Conservation (phyloP, 2,329 filamentous ascomycete genomes). For the Aspergillus pseudotamarii region DNA sequence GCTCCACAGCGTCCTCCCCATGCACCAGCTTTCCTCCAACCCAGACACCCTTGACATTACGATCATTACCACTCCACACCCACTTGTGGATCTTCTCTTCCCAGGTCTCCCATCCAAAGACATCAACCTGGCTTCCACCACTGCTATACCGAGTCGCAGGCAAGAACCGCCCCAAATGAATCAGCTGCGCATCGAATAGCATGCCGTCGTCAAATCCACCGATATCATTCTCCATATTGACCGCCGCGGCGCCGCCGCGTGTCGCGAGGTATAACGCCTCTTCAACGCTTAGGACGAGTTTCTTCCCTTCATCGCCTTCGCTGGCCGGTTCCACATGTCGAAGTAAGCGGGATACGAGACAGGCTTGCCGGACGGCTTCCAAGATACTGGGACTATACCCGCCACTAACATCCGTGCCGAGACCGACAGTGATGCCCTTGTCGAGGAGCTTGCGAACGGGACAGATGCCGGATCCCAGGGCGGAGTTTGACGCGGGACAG, state of each 20-base stretch:
- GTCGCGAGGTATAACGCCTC: constrained; percentile 88
- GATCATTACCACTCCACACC: constrained; percentile 90
- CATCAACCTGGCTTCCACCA: constrained; percentile 70
- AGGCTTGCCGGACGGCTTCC: constrained; percentile 79
- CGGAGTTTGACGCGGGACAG: constrained; percentile 84
- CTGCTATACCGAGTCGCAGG: constrained; percentile 36
- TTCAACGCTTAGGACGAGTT: constrained; percentile 74
- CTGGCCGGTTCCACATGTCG: constrained; percentile 50
- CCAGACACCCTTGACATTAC: constrained; percentile 89
- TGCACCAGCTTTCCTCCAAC: constrained; percentile 83
- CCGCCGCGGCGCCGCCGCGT: constrained; percentile 78
- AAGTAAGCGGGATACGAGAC: constrained; percentile 73
- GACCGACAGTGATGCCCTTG: constrained; percentile 73
- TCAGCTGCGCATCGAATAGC: constrained; percentile 88
- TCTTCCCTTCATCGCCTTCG: constrained; percentile 40
- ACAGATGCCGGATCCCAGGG: constrained; percentile 77
- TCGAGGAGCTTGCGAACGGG: constrained; percentile 75
- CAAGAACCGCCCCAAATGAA: constrained; percentile 59
- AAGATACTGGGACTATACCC: constrained; percentile 83
- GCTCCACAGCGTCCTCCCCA: constrained; percentile 1
- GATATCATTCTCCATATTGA: constrained; percentile 71
- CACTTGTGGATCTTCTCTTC: constrained; percentile 87
- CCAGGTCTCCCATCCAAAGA: constrained; percentile 93
- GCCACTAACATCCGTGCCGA: constrained; percentile 90
- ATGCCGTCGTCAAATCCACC: constrained; percentile 84